Evolutionary conservation across 108 stramenopile species (phyloP), one percentile per base, ranked within the genome.

Genomic region (Schizochytrium sp.): DNA sequence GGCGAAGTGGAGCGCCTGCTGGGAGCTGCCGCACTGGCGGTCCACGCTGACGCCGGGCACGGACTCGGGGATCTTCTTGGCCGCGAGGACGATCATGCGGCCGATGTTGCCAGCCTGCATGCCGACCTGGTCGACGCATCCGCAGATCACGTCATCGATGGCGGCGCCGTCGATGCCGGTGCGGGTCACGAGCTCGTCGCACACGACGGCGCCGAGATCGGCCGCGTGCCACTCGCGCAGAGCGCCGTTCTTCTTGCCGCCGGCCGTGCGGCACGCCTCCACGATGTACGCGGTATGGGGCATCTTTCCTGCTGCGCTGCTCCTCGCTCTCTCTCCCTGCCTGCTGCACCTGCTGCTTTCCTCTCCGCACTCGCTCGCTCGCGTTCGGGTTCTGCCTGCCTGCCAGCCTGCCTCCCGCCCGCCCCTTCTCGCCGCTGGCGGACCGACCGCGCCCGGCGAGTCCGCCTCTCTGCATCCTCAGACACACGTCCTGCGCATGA

Each of bases 1-100:
- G 25, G 92, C 93, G 55, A 92, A 71, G 18, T 91, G 89, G 16
- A 93, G 51, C 2, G 92, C 93, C 87, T 93, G 93, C 25, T 93
- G 92, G 45, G 92, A 92, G 57, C 90, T 91, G 57, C 91, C 91
- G 91, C 93, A 93, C 76, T 92, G 92, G n/a, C 93, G 88, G 91
- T 93, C 93, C n/a, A 93, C 89, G 23, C 92, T 92, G 48, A 91
- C 90, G 41, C 92, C 91, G 5, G 92, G 90, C 18, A 91, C 91
- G n/a, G 91, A 58, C 53, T 72, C 88, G n/a, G 90, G 90, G 29
- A 88, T 83, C 48, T 53, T 25, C 4, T 87, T 87, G 8, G 88
- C 47, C 63, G 83, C 88, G 34, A 91, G 72, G 5, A 87, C 90
- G 5, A 88, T 87, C 19, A 88, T 91, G 47, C 90, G 87, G 25